Evolutionary conservation across 805 yeast species (phyloP), one percentile per base, ranked within the genome.

Genomic region (Zygoascus biomembranicola): DNA sequence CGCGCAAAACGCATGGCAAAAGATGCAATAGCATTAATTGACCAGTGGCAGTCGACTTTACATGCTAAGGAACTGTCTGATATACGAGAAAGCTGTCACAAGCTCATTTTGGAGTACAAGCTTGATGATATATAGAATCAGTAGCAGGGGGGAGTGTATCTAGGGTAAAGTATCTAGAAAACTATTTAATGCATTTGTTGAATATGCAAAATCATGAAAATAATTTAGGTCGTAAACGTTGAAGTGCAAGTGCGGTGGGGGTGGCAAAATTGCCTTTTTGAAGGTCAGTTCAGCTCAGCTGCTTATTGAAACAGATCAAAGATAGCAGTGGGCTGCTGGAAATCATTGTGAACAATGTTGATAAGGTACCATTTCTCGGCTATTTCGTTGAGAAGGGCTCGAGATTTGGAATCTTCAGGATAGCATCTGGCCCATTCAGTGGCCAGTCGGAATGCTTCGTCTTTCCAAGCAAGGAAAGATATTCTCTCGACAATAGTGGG

Each of bases 391-490:
- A 84, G 66, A 52, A 84, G 73, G 18, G 68, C 59, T 16, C 74
- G 62, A 35, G 81, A 63, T 13, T 52, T 55, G 16, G 67, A 57
- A 16, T 52, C 64, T 23, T 58, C 59, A n/a, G 62, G 60, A 55
- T 63, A 68, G 64, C 62, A 69, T 46, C 56, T 50, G 49, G 68
- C 69, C 98, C 98, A 92, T 66, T 88, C 96, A 50, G 77, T 74
- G 51, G 90, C 77, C 57, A 92, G 82, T 58, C 89, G 77, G 76
- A 78, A 92, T 42, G 92, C 92, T 69, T 92, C 98, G 67, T 92
- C 97, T 68, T 89, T 90, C 98, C 98, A 92, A 13, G 98, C 98
- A 62, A 90, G 73, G 70, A 92, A 92, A 2, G 97, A 88, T 41
- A 84, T 81, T 64, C 83, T 85, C 68, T 92, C 98, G 19, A 92